These are phyloP conservation scores for Ogataea minuta DNA, from an alignment of 805 yeast genomes.

Conservation along the genomic window DNA sequence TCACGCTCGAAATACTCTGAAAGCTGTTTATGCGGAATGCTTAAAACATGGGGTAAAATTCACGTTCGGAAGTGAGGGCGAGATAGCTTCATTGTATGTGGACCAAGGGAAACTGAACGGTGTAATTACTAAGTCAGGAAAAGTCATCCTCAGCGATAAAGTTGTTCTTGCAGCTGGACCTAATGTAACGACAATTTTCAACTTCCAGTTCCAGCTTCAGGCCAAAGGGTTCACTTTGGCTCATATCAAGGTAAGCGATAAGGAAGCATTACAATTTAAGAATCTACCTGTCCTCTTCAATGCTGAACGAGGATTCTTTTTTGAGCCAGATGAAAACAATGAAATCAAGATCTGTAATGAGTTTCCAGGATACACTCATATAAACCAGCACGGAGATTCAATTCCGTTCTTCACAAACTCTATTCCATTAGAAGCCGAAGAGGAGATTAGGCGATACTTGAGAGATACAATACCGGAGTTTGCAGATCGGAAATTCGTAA, in stretches of 20 bases:
- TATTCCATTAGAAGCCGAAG: slow-evolving; percentile 27
- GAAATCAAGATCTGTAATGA: slow-evolving; percentile 36
- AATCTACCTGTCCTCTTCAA: slow-evolving; percentile 42
- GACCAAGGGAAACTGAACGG: slow-evolving; percentile 6
- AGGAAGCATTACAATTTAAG: slow-evolving; percentile 35
- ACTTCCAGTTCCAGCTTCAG: slow-evolving; percentile 31
- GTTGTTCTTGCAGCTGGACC: slow-evolving; percentile 40
- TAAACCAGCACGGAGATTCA: slow-evolving; percentile 24
- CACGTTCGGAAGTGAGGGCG: slow-evolving; percentile 15
- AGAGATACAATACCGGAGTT: slow-evolving; percentile 36
- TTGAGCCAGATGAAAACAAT: slow-evolving; percentile 44
- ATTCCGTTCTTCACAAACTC: slow-evolving; percentile 34
- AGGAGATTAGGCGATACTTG: slow-evolving; percentile 22
- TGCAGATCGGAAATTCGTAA: slow-evolving; percentile 21
- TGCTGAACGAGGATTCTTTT: slow-evolving; percentile 42
- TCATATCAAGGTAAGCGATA: slow-evolving; percentile 36
- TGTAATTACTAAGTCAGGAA: slow-evolving; percentile 27
- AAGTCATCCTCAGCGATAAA: slow-evolving; percentile 28
- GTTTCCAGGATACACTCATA: slow-evolving; percentile 20
- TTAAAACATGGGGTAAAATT: slow-evolving; percentile 21
- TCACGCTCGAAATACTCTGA: slow-evolving; percentile 30
- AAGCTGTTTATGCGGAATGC: slow-evolving; percentile 22
- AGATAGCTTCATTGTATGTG: slow-evolving; percentile 4
- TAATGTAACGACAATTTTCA: slow-evolving; percentile 34
- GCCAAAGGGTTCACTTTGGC: slow-evolving; percentile 40